phyloP scores from a whole-genome alignment of 768 basidiomycete species.

The Boletus reticulatus region DNA sequence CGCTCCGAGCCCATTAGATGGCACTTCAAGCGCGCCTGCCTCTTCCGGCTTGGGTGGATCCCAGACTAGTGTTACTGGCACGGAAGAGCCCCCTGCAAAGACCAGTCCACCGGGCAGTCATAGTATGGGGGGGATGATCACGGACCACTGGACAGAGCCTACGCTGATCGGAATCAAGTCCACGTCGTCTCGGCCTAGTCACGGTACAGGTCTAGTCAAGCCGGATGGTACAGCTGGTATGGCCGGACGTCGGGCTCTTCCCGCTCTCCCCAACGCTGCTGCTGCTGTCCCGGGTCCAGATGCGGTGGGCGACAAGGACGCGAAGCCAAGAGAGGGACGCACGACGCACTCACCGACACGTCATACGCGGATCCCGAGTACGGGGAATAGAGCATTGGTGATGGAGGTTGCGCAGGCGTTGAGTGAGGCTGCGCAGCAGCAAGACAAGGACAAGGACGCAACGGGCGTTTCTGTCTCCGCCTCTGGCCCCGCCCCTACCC shows the following conservation, averaged over 20 bases:
- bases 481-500: not conserved
- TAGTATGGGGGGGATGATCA: constrained; percentile 16
- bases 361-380: constrained; percentile 60
- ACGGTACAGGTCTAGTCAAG: not conserved
- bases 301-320: not conserved
- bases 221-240: constrained; percentile 22
- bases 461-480: not conserved
- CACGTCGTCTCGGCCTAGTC: not conserved
- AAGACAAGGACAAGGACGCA: not conserved
- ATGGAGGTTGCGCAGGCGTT: constrained; percentile 78
- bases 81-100: constrained; percentile 3
- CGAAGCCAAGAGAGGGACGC: constrained; percentile 21
- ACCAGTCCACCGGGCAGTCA: not conserved
- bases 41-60: not conserved
- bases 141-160: constrained; percentile 34
- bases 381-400: constrained; percentile 66
- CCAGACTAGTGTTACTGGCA: not conserved
- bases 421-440: constrained; percentile 32
- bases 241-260: constrained; percentile 42
- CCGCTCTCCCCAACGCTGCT: constrained; percentile 33
- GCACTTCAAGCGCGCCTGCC: not conserved
- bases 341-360: constrained; percentile 35
- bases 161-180: constrained; percentile 34
- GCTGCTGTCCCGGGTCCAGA: not conserved
- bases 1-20: not conserved